These are phyloP conservation scores for Colletotrichum destructivum DNA, from an alignment of 2,329 filamentous ascomycete genomes.

Conservation along the genomic window DNA sequence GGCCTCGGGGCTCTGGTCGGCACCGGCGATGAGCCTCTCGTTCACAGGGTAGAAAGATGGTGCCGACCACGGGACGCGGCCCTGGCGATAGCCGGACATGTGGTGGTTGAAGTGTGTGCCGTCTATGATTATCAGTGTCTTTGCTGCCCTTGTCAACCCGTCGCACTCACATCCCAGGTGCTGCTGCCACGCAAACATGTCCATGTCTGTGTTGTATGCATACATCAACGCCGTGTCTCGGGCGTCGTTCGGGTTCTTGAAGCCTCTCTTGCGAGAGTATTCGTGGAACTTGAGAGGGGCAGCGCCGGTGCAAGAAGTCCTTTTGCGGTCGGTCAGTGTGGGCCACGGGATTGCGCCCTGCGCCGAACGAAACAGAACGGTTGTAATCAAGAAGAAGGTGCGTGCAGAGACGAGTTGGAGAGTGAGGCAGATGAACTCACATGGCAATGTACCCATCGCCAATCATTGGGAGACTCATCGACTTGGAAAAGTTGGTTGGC, in stretches of 20 bases:
- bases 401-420: too few relatives aligned
- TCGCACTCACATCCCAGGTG: conserved; percentile 32
- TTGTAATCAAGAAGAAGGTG: too few relatives aligned
- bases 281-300: conserved; percentile 49
- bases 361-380: neutral
- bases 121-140: neutral
- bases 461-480: conserved; percentile 53
- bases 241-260: conserved; percentile 50
- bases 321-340: neutral
- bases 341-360: neutral
- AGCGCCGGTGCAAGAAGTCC: conserved; percentile 38
- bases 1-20: conserved; percentile 44
- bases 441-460: conserved; percentile 52
- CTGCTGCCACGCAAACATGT: conserved; percentile 54
- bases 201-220: conserved; percentile 54
- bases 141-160: neutral
- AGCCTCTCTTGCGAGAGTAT: conserved; percentile 49
- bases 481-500: conserved; percentile 56
- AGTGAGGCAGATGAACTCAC: conserved; percentile 42
- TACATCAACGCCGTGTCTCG: conserved; percentile 50
- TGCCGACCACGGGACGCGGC: conserved; percentile 54
- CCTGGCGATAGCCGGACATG: conserved; percentile 55
- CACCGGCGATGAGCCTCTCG: conserved; percentile 50
- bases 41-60: conserved; percentile 51
- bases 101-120: conserved; percentile 54